These are phyloP conservation scores for Yamadazyma akitaensis DNA, from an alignment of 805 yeast species.

Conservation along the genomic window DNA sequence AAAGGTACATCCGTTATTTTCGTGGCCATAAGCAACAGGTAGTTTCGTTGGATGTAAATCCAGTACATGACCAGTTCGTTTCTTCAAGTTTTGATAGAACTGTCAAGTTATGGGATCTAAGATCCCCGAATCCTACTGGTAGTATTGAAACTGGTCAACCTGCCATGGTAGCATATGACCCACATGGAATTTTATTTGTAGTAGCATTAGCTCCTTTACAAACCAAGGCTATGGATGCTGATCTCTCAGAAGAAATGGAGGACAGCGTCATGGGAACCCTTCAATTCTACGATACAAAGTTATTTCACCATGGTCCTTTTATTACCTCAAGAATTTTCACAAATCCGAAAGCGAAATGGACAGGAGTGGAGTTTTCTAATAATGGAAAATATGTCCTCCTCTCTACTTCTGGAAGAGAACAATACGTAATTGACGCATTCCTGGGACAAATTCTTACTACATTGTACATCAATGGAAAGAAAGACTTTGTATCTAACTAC, in stretches of 20 bases:
- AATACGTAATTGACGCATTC: conserved; percentile 65
- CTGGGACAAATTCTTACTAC: conserved; percentile 5
- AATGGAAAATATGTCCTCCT: conserved; percentile 65
- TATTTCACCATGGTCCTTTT: conserved; percentile 59
- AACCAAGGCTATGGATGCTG: not conserved
- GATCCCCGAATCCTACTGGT: conserved; percentile 66
- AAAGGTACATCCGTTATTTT: conserved; percentile 79
- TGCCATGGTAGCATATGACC: conserved; percentile 68
- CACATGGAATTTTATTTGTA: conserved; percentile 80
- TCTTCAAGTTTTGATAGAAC: conserved; percentile 75
- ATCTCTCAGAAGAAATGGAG: not conserved
- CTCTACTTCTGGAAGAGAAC: conserved; percentile 50
- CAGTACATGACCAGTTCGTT: conserved; percentile 59
- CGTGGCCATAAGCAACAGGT: conserved; percentile 83
- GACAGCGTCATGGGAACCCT: conserved; percentile 15
- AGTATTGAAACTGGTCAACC: conserved; percentile 50
- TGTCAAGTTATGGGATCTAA: conserved; percentile 82
- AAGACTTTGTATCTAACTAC: conserved; percentile 20
- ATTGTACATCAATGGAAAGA: not conserved
- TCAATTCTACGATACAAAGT: conserved; percentile 59
- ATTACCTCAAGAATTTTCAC: conserved; percentile 19
- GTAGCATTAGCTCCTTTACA: conserved; percentile 36
- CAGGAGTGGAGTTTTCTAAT: conserved; percentile 73
- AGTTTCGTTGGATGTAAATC: conserved; percentile 67
- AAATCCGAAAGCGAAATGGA: conserved; percentile 39